Evolutionary conservation across 257 asterid species (phyloP).

Genomic region (Solanum bukasovii): DNA sequence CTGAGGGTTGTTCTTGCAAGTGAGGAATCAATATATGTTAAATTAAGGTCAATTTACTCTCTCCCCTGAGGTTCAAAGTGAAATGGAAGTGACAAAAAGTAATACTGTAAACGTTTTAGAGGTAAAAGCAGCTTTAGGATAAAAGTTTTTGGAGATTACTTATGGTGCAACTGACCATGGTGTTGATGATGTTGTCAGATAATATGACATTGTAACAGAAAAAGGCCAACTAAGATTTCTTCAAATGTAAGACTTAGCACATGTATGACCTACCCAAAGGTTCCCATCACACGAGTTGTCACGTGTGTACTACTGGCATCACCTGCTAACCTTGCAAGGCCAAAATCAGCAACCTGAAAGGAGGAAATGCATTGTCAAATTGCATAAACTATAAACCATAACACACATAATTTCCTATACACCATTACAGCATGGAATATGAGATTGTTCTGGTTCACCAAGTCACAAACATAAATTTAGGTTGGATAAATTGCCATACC

Average conservation of each 20-base stretch:
- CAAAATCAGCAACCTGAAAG: conserved; percentile 83
- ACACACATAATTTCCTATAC: neutral
- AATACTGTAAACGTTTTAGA: neutral
- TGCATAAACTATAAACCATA: neutral
- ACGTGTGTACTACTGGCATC: conserved; percentile 69
- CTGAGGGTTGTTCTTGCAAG: neutral
- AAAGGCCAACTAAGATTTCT: neutral
- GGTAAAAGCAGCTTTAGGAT: neutral
- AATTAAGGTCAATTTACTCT: neutral
- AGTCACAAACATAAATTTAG: neutral
- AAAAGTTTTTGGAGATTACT: neutral
- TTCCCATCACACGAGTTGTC: conserved; percentile 92
- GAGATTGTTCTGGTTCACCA: neutral
- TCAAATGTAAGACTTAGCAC: neutral
- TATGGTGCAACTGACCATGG: neutral
- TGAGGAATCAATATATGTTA: neutral
- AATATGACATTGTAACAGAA: neutral
- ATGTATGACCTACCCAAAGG: conserved; percentile 60
- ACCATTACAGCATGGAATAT: neutral
- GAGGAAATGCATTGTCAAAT: neutral
- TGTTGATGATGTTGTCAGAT: neutral
- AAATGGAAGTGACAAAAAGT: neutral
- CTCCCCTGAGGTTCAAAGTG: neutral
- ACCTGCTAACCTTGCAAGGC: conserved; percentile 77
- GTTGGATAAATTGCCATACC: conserved; percentile 26